Percentiles rank a stretch among this genome's conserved stretches.
Conservation (phyloP, 1,284 basidiomycete species). For the Mycena citricolor region DNA sequence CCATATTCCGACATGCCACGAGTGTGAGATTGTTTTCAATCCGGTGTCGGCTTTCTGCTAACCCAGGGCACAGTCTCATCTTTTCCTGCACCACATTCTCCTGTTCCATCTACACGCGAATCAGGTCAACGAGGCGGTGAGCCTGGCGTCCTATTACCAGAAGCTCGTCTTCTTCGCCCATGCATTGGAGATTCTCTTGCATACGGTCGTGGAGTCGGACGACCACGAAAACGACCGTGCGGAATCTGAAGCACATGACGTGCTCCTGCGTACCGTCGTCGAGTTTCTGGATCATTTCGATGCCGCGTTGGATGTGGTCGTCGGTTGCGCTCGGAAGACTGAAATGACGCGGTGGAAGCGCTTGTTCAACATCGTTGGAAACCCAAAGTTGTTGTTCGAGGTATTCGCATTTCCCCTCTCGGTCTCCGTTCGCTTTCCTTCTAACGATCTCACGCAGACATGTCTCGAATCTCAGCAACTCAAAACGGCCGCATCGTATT, state of each 20-base stretch:
- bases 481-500: conserved; percentile 90
- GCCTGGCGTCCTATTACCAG: conserved; percentile 86
- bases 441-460: conserved; percentile 44
- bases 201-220: conserved; percentile 94
- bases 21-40: conserved; percentile 55
- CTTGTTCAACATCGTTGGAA: conserved; percentile 89
- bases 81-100: conserved; percentile 93
- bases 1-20: conserved; percentile 89
- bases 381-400: conserved; percentile 89
- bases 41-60: neutral
- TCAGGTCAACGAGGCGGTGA: conserved; percentile 78
- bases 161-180: conserved; percentile 92
- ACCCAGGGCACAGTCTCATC: conserved; percentile 64
- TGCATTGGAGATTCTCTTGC: conserved; percentile 90
- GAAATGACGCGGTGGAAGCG: conserved; percentile 90
- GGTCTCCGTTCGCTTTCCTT: conserved; percentile 3
- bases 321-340: conserved; percentile 95
- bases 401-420: conserved; percentile 35
- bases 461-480: conserved; percentile 77
- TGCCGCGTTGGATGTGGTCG: conserved; percentile 87
- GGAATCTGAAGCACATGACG: conserved; percentile 27
- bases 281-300: conserved; percentile 96
- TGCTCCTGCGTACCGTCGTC: conserved; percentile 70
- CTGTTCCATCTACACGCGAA: conserved; percentile 77
- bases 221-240: conserved; percentile 31